phyloP scores from a whole-genome alignment of 768 basidiomycete species.

The Auriculariales sp. region DNA sequence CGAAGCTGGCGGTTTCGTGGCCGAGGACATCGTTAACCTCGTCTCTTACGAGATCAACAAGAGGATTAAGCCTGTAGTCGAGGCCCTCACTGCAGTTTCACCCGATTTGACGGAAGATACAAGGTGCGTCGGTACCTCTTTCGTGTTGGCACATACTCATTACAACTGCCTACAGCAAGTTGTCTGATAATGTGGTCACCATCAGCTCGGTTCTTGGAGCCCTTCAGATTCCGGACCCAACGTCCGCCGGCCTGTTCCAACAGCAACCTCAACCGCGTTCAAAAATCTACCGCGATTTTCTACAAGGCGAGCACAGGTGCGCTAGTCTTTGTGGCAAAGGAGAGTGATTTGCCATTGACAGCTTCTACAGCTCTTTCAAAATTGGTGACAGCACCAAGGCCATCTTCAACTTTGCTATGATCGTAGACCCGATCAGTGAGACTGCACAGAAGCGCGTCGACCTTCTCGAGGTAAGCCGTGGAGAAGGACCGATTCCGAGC shows the following conservation, averaged over 20 bases:
- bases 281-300: constrained; percentile 34
- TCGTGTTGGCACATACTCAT: neutral
- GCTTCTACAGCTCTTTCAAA: constrained; percentile 39
- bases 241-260: constrained; percentile 59
- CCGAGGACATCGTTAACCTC: constrained; percentile 60
- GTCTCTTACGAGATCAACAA: constrained; percentile 61
- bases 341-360: constrained; percentile 5
- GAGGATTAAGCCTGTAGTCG: constrained; percentile 52
- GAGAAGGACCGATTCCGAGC: neutral
- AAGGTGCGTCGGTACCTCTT: constrained; percentile 20
- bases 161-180: neutral
- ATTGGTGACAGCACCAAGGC: constrained; percentile 57
- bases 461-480: constrained; percentile 45
- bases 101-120: constrained; percentile 24
- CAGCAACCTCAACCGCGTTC: constrained; percentile 43
- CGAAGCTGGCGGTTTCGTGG: constrained; percentile 36
- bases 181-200: constrained; percentile 38
- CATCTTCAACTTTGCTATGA: constrained; percentile 48
- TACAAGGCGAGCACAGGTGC: constrained; percentile 54
- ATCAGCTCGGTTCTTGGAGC: constrained; percentile 59
- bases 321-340: constrained; percentile 9
- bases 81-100: constrained; percentile 43
- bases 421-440: constrained; percentile 80
- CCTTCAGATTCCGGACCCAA: constrained; percentile 58
- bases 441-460: constrained; percentile 76